Base-by-base conservation (phyloP, 2,329 filamentous ascomycete species). In the Chaetoscypha palmicola region DNA sequence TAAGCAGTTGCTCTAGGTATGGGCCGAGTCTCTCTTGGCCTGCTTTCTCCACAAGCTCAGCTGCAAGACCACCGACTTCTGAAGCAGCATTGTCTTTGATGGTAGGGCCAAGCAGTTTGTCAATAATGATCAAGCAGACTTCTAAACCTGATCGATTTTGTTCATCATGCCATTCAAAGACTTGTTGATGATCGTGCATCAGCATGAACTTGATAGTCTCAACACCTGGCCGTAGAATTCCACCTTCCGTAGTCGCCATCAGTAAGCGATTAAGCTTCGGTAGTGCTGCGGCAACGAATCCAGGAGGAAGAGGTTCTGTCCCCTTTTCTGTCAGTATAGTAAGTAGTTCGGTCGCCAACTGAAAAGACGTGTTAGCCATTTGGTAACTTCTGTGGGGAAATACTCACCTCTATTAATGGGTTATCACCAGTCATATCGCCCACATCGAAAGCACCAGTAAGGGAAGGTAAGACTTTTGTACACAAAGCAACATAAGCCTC, bases 31-130 rank as follows among this genome's bases (percentile, higher is more conserved):
- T 80, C 61, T 95, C 90, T 28, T 89, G 82, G 9, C 92, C 92
- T 40, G 91, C 92, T 66, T 92, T 95, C 66, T 97, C 91, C 1
- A 98, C 92, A 21, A 98, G 73, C 65, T 95, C 90, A 1, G 91
- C 91, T 3, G 92, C 92, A 52, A 98, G 77, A 12, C 89, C 88
- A 54, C 92, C 92, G 33, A 98, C 90, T 67, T 98, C 91, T n/a
- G 89, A 87, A 4, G 91, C 92, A 14, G 89, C 86, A 58, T 91
- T 88, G 58, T 98, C 92, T 58, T 94, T 86, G n/a, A 97, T 83
- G 1, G 75, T 68, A 1, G 86, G 83, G 2, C 86, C 83, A 22
- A 98, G 76, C 3, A 98, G 76, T 37, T 91, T 86, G 62, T 96
- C 92, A 50, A 98, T 88, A 55, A 98, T 92, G 52, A 88, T 79